These are phyloP conservation scores for Trichomonascaceae sp. DNA, from an alignment of 1,139 yeast species.

Conservation along the genomic window DNA sequence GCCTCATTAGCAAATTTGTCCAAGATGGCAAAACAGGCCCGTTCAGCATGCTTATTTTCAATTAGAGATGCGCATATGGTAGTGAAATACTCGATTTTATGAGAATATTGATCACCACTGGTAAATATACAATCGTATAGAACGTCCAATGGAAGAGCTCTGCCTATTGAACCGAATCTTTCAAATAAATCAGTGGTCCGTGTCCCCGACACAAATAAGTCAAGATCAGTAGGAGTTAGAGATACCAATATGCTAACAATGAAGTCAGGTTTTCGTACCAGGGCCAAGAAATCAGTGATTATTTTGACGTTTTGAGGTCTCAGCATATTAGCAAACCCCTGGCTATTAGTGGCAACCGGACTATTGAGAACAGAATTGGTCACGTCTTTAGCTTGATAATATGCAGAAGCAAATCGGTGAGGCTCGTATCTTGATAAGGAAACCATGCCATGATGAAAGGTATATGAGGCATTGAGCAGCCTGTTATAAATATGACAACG, in stretches of 20 bases:
- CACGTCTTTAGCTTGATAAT: conserved; percentile 24
- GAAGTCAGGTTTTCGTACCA: conserved; percentile 33
- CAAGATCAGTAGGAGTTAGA: conserved; percentile 24
- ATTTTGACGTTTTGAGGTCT: conserved; percentile 26
- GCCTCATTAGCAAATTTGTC: conserved; percentile 21
- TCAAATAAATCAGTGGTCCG: conserved; percentile 23
- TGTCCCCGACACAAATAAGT: conserved; percentile 18
- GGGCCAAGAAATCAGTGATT: conserved; percentile 30
- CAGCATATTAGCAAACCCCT: conserved; percentile 19
- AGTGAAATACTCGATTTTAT: conserved; percentile 30
- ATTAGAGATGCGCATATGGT: conserved; percentile 23
- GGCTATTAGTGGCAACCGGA: conserved; percentile 7
- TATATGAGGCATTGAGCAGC: conserved; percentile 19
- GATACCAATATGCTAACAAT: conserved; percentile 29
- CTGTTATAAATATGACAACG: conserved; percentile 23
- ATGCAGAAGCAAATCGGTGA: conserved; percentile 22
- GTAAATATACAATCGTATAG: conserved; percentile 30
- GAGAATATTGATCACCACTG: conserved; percentile 16
- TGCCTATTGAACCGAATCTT: conserved; percentile 23
- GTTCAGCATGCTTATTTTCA: conserved; percentile 21
- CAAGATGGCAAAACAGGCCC: conserved; percentile 21
- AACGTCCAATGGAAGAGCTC: conserved; percentile 29
- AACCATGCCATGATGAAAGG: conserved; percentile 17
- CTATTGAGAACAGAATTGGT: conserved; percentile 19
- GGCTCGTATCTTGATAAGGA: conserved; percentile 21